Percentiles rank a stretch among this genome's conserved stretches.
phyloP scores from a whole-genome alignment of 1,284 basidiomycete genomes.

The Rhodotorula sp. region DNA sequence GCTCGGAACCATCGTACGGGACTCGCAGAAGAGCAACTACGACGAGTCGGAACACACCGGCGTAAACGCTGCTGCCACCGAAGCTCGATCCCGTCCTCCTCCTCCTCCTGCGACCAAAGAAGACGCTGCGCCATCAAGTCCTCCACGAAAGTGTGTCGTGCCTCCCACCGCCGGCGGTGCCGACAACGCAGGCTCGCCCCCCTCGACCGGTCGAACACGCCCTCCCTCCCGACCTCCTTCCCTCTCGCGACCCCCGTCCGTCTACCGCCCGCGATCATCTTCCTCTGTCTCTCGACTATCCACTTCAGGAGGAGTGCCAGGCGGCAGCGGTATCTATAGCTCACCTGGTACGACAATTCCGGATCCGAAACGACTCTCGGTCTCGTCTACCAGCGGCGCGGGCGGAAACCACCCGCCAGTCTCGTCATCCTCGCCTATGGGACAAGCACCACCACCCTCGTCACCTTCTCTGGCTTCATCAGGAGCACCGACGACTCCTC shows the following conservation, averaged over 20 bases:
- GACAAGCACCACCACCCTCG: background rate
- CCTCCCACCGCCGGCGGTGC: too few relatives aligned
- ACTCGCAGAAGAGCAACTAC: too few relatives aligned
- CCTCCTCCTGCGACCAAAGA: too few relatives aligned
- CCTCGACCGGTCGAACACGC: slow-evolving; percentile 4
- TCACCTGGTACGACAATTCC: background rate
- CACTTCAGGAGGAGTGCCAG: background rate
- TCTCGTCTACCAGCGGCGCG: background rate
- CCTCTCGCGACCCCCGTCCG: background rate
- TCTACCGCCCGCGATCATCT: background rate
- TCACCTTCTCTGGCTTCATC: background rate
- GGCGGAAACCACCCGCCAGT: background rate
- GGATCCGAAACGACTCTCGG: slow-evolving; percentile 9
- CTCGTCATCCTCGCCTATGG: background rate
- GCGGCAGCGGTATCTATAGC: background rate
- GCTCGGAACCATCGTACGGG: too few relatives aligned
- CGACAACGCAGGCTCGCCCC: background rate
- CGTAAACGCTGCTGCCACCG: too few relatives aligned
- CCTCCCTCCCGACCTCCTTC: slow-evolving; percentile 12
- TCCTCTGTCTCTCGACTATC: slow-evolving; percentile 11
- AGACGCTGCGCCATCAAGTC: background rate
- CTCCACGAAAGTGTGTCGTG: background rate
- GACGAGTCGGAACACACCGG: too few relatives aligned
- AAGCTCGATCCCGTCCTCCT: too few relatives aligned
- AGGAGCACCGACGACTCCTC: background rate